Evolutionary conservation across 1,139 yeast genomes (phyloP).

Genomic region (Sugiyamaella grinbergsii): DNA sequence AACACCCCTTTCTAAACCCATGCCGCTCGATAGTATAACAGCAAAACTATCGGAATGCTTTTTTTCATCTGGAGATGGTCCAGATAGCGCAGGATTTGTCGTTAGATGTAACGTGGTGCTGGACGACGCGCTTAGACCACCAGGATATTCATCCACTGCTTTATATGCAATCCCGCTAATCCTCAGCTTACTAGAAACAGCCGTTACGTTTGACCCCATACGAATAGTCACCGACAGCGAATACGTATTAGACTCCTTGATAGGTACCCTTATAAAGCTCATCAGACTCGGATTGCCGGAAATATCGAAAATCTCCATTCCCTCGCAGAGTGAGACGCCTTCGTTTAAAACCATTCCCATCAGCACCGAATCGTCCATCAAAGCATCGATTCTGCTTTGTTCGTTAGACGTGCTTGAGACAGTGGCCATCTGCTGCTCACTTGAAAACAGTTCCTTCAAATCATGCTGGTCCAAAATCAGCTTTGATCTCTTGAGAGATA

Average conservation of each 20-base stretch:
- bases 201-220: conserved; percentile 50
- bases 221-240: neutral
- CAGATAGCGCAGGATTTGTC: conserved; percentile 50
- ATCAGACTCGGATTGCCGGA: conserved; percentile 6
- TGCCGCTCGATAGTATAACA: neutral
- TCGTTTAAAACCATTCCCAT: conserved; percentile 28
- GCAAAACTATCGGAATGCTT: conserved; percentile 32
- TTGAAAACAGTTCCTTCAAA: conserved; percentile 15
- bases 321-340: conserved; percentile 19
- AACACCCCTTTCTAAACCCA: too few relatives aligned
- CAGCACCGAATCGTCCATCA: conserved; percentile 13
- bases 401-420: conserved; percentile 59
- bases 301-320: conserved; percentile 1
- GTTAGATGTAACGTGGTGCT: conserved; percentile 44
- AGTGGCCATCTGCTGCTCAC: conserved; percentile 35
- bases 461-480: conserved; percentile 26
- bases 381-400: conserved; percentile 50
- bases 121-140: conserved; percentile 37
- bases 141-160: neutral
- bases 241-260: neutral
- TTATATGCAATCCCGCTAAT: conserved; percentile 53
- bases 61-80: conserved; percentile 34
- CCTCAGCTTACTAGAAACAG: conserved; percentile 54
- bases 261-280: conserved; percentile 4
- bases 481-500: conserved; percentile 17